Percentiles rank a stretch among this genome's conserved stretches.
These are phyloP conservation scores for Gonium pectorale DNA, from an alignment of 139 green algal species.

Conservation along the genomic window DNA sequence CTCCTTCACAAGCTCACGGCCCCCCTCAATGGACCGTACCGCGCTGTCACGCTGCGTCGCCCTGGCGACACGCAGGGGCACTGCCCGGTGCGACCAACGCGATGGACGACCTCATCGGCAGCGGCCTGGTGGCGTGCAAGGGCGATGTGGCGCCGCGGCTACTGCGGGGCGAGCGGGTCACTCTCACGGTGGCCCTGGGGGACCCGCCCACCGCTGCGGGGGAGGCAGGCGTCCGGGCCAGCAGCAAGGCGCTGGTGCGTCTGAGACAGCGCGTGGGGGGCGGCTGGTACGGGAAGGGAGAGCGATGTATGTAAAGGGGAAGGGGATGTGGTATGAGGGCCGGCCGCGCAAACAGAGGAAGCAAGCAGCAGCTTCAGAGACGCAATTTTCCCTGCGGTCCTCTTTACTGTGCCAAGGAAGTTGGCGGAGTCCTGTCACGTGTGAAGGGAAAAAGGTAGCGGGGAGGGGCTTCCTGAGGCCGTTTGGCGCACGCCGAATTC, in stretches of 20 bases:
- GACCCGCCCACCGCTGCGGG: neutral
- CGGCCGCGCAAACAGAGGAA: no score
- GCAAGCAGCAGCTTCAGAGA: no score
- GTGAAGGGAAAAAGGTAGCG: no score
- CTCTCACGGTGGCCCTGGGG: conserved; percentile 10
- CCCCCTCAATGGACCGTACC: neutral
- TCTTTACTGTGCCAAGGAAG: no score
- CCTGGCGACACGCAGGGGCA: neutral
- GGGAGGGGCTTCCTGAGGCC: no score
- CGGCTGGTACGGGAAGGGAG: no score
- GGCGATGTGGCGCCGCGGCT: conserved; percentile 45
- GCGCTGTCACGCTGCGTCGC: no score
- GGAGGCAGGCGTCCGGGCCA: neutral
- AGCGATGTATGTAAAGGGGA: no score
- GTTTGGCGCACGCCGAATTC: no score
- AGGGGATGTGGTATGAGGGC: no score
- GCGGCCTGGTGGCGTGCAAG: neutral
- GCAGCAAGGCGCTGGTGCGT: neutral
- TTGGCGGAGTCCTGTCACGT: no score
- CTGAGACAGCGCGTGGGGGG: neutral
- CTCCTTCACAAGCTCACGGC: neutral
- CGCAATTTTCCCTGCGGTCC: no score
- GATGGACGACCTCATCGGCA: conserved; percentile 7
- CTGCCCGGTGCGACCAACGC: neutral
- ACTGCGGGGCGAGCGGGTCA: conserved; percentile 51